Conservation (phyloP, 257 asterid species). For the Salvia hispanica region DNA sequence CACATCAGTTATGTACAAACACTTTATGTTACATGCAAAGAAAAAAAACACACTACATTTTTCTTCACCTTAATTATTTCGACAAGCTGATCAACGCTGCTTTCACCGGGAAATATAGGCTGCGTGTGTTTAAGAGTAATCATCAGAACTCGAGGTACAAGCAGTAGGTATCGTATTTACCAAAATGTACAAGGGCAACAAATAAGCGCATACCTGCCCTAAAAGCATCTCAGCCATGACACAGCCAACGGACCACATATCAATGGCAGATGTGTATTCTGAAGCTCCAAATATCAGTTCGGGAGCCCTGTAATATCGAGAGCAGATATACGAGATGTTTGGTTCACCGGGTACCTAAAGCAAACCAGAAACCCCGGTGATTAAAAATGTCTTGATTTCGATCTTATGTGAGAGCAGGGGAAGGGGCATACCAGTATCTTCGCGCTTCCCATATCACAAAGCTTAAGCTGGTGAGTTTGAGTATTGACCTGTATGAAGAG, state of each 20-base stretch:
- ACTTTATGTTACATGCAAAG: background rate
- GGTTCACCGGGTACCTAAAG: constrained; percentile 87
- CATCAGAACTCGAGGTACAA: constrained; percentile 17
- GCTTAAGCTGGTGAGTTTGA: constrained; percentile 65
- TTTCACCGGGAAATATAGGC: constrained; percentile 98
- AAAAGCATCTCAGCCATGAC: constrained; percentile 89
- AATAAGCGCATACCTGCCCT: constrained; percentile 59
- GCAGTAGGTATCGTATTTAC: background rate
- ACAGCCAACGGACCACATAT: constrained; percentile 96
- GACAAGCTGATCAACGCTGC: constrained; percentile 89
- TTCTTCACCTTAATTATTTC: constrained; percentile 80
- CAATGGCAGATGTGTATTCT: constrained; percentile 87
- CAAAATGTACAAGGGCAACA: background rate
- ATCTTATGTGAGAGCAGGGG: background rate
- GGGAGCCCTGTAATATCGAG: constrained; percentile 93
- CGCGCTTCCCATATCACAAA: constrained; percentile 81
- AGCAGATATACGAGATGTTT: constrained; percentile 86
- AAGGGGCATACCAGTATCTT: constrained; percentile 59
- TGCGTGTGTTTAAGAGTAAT: constrained; percentile 36
- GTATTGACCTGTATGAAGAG: constrained; percentile 58
- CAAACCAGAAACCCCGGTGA: constrained; percentile 16
- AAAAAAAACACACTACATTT: background rate
- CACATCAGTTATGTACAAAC: background rate
- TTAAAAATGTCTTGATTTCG: background rate
- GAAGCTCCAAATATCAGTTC: constrained; percentile 93